phyloP scores from a whole-genome alignment of 768 basidiomycete genomes.

The Phlegmacium glaucopus region DNA sequence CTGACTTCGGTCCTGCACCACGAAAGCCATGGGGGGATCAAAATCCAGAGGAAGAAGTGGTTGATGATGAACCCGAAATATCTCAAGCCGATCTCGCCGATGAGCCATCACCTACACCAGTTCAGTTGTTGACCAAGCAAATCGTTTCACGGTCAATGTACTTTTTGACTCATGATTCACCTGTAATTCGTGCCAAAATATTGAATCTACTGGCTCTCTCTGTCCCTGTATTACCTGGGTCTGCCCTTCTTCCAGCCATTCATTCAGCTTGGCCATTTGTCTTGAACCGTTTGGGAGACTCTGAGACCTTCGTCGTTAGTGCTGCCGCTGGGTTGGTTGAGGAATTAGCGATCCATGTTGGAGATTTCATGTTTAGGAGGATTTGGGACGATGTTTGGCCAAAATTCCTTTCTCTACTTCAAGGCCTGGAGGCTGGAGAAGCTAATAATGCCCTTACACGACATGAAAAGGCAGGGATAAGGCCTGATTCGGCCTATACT shows the following conservation, averaged over 20 bases:
- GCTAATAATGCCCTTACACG: slow-evolving; percentile 61
- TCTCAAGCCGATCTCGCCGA: slow-evolving; percentile 35
- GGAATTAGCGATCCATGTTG: slow-evolving; percentile 62
- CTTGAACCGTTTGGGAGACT: slow-evolving; percentile 73
- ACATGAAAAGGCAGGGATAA: slow-evolving; percentile 45
- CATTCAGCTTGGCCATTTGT: slow-evolving; percentile 95
- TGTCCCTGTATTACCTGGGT: slow-evolving; percentile 67
- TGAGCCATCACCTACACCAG: slow-evolving; percentile 56
- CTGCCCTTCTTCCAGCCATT: slow-evolving; percentile 77
- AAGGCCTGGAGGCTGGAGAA: slow-evolving; percentile 60
- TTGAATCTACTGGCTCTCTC: slow-evolving; percentile 71
- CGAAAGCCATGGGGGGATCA: slow-evolving; percentile 51
- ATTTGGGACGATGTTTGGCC: slow-evolving; percentile 97
- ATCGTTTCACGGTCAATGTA: slow-evolving; percentile 85
- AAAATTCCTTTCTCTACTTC: slow-evolving; percentile 60
- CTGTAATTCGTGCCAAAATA: slow-evolving; percentile 82
- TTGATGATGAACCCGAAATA: slow-evolving; percentile 15
- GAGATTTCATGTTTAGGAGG: slow-evolving; percentile 80
- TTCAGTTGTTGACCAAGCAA: slow-evolving; percentile 75
- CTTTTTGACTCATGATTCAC: slow-evolving; percentile 88
- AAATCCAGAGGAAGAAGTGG: slow-evolving; percentile 14
- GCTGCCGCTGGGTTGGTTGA: slow-evolving; percentile 77
- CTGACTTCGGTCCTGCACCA: slow-evolving; percentile 60
- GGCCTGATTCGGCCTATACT: slow-evolving; percentile 72
- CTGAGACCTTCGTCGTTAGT: slow-evolving; percentile 75